Evolutionary conservation across 2,329 filamentous ascomycete species (phyloP).

Genomic region (Nothomitra cinnamomea): DNA sequence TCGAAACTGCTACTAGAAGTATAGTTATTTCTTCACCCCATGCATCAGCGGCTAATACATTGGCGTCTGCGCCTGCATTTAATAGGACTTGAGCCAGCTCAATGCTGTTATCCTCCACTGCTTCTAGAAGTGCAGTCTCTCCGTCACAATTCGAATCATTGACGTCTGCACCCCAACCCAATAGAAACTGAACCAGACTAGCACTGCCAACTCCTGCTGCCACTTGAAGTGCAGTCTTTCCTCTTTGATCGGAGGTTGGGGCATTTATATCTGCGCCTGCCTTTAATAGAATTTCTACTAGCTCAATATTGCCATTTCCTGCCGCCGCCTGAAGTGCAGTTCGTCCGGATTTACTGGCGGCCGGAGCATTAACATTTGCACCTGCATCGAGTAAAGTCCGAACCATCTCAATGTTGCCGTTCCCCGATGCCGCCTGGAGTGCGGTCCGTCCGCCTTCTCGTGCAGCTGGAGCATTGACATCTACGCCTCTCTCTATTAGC

Average conservation of each 20-base stretch:
- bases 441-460: too few species aligned
- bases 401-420: neutral
- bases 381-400: conserved; percentile 11
- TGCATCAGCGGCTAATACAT: conserved; percentile 14
- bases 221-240: too few species aligned
- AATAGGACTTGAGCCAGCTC: conserved; percentile 14
- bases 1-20: too few species aligned
- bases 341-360: neutral
- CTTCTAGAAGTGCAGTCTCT: conserved; percentile 9
- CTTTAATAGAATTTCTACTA: conserved; percentile 15
- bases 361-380: conserved; percentile 11
- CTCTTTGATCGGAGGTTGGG: too few species aligned
- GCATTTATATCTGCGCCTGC: conserved; percentile 23
- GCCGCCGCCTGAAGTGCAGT: conserved; percentile 16
- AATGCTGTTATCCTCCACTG: conserved; percentile 4
- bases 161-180: too few species aligned
- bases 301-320: conserved; percentile 2
- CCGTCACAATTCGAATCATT: neutral
- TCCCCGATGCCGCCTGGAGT: too few species aligned
- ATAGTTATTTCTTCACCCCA: too few species aligned
- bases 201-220: too few species aligned
- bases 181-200: too few species aligned
- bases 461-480: conserved; percentile 8
- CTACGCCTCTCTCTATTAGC: conserved; percentile 8
- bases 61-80: conserved; percentile 22